A percentile compares a stretch with the other conserved stretches of the same genome.
phyloP scores from a whole-genome alignment of 2,329 filamentous ascomycete species.

The Monilinia laxa region DNA sequence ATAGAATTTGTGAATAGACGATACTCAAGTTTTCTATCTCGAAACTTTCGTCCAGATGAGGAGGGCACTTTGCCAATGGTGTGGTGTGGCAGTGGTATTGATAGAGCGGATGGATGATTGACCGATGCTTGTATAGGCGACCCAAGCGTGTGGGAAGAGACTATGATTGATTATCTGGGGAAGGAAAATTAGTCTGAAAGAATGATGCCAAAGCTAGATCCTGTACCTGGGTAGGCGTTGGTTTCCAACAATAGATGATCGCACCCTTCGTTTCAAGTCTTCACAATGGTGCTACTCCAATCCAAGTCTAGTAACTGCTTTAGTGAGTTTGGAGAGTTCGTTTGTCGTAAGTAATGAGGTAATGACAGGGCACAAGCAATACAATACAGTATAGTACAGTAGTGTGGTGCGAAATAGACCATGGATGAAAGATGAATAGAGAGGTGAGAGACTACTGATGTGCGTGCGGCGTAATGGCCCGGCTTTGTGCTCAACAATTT shows the following conservation, averaged over 20 bases:
- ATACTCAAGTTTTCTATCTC: neutral
- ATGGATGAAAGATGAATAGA: constrained; percentile 11
- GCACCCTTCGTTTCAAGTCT: constrained; percentile 28
- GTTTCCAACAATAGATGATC: constrained; percentile 24
- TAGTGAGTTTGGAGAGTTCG: constrained; percentile 11
- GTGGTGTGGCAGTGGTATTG: constrained; percentile 3
- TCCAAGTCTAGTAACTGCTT: constrained; percentile 13
- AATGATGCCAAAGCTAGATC: constrained; percentile 21
- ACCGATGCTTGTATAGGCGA: constrained; percentile 35
- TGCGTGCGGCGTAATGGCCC: constrained; percentile 16
- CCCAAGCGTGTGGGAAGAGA: constrained; percentile 32
- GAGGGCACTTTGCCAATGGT: constrained; percentile 3
- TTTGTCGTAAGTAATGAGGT: constrained; percentile 3
- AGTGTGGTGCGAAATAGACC: constrained; percentile 3
- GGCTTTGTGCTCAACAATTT: constrained; percentile 1
- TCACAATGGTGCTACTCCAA: constrained; percentile 19
- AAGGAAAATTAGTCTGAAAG: constrained; percentile 22
- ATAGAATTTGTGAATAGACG: neutral
- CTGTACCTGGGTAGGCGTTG: constrained; percentile 26
- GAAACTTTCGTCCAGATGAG: neutral
- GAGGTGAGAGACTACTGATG: constrained; percentile 15
- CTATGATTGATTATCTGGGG: constrained; percentile 30
- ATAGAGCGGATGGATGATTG: constrained; percentile 20
- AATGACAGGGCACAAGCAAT: neutral
- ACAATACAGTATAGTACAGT: constrained; percentile 3